Evolutionary conservation across 192 early-diverging fungal genomes (phyloP).

Genomic region (Entophlyctis luteolus): DNA sequence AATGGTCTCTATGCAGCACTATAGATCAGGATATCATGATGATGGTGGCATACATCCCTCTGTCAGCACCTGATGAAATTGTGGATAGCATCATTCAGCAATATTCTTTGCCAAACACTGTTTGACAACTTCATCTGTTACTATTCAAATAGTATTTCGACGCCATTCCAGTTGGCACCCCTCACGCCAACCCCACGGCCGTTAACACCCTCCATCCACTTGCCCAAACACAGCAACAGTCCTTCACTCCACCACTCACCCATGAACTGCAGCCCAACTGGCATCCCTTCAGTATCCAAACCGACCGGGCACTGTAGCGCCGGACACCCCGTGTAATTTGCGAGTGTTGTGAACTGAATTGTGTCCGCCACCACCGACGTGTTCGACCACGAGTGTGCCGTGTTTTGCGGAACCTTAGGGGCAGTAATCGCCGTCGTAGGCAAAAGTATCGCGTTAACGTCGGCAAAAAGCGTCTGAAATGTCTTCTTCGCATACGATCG

Average conservation of each 20-base stretch:
- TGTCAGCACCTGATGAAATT: no score
- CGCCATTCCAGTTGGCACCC: neutral
- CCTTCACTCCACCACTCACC: conserved; percentile 66
- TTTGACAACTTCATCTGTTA: no score
- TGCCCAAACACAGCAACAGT: conserved; percentile 36
- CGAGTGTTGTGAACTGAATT: conserved; percentile 55
- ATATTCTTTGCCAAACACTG: no score
- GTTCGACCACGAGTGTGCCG: conserved; percentile 48
- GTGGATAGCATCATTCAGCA: no score
- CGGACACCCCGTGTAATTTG: conserved; percentile 65
- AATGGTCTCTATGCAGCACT: no score
- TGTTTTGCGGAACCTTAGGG: conserved; percentile 44
- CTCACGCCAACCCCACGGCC: neutral
- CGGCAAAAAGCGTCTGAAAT: neutral
- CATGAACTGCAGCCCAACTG: conserved; percentile 67
- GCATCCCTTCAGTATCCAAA: conserved; percentile 49
- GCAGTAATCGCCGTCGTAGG: conserved; percentile 60
- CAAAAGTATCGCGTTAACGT: conserved; percentile 46
- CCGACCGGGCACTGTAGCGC: conserved; percentile 60
- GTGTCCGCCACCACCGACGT: conserved; percentile 36
- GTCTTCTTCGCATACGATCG: conserved; percentile 7
- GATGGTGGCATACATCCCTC: no score
- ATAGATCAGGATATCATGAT: no score
- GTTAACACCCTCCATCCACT: conserved; percentile 22
- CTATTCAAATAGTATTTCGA: no score